Evolutionary conservation across 495 filamentous ascomycete species (phyloP), one percentile per base, ranked within the genome.

Genomic region (Wilcoxina mikolae): DNA sequence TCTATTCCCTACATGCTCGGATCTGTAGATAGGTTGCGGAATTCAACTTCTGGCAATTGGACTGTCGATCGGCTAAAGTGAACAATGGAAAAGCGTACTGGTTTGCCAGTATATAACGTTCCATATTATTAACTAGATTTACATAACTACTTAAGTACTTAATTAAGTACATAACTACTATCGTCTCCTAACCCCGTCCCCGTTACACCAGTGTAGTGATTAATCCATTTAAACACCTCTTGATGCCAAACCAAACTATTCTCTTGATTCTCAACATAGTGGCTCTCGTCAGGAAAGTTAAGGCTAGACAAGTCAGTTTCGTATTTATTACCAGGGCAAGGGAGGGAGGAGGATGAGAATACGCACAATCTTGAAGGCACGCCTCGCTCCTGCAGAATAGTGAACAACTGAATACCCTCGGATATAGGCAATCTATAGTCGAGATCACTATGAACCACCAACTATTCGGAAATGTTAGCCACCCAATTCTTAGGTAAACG

Each of bases 191-290:
- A 46, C n/a, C 27, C 46, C 10, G 46, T 49, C 4, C 49, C 49
- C 28, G 17, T 25, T 7, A 39, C 31, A 38, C 51, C 51, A 2
- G 38, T 25, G 53, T 55, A 81, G 67, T 83, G 83, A 68, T 95
- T 95, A 56, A 95, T 90, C 80, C 81, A 96, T 46, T 80, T 81
- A 29, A 95, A 58, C 9, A 95, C 87, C 33, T 84, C 83, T n/a
- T 74, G 78, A 65, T 95, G 87, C 90, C 90, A 96, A 41, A 91
- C 72, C 22, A 95, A 70, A 7, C 79, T 82, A 65, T 95, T 96
- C 66, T 96, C 90, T 2, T 82, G 86, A 63, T 94, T 89, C 41
- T 95, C 61, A 20, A 96, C 88, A 85, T 85, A 96, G 55, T 81
- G 78, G 55, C 79, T 80, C 66, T 81, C 78, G 66, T 95, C 87